Base-by-base conservation (phyloP, 305 asterid genomes). In the Nicotiana rustica region DNA sequence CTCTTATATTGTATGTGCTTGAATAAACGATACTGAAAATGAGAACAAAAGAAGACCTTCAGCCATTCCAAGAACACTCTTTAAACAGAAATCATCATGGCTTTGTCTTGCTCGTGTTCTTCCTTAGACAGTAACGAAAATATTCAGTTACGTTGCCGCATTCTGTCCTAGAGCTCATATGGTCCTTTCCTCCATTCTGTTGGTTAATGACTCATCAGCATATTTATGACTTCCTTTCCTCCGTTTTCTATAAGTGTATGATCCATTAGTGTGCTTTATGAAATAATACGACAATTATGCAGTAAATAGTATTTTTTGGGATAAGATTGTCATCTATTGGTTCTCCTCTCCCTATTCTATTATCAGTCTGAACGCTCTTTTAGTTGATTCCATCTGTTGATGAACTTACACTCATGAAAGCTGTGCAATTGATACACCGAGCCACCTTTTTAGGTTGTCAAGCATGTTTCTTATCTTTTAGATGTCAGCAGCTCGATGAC, bases 1-100 rank as follows among this genome's bases (percentile, higher is more conserved):
- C 60, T 49, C 62, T 73, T 25, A 25, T 73, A 49, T 44, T 21
- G 7, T 25, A 7, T 73, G 62, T 21, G 15, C 64, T 25, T 73
- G 62, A 71, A 49, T 49, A 25, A 73, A 49, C 0, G 13, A 49
- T 73, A 25, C 79, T 21, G 18, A 14, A 14, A 73, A 49, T 49
- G 41, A 73, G 52, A 73, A 73, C 7, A 61, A 44, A 49, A 49
- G 14, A 38, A 73, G 44, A 49, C 21, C 62, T 73, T 73, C 19
- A 21, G 79, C 64, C 41, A 13, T 6, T 52, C 62, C 19, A 71
- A 70, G 78, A 25, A 14, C 21, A 21, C 62, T 49, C 62, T 7
- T 21, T 0, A 19, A 71, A 9, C 12, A 18, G 13, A 21, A 10
- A 71, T 44, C 44, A 21, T 13, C 19, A 15, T 14, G 79, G 35